Conservation (phyloP, 176 grass and related monocot genomes). For the Aegilops longissima region DNA sequence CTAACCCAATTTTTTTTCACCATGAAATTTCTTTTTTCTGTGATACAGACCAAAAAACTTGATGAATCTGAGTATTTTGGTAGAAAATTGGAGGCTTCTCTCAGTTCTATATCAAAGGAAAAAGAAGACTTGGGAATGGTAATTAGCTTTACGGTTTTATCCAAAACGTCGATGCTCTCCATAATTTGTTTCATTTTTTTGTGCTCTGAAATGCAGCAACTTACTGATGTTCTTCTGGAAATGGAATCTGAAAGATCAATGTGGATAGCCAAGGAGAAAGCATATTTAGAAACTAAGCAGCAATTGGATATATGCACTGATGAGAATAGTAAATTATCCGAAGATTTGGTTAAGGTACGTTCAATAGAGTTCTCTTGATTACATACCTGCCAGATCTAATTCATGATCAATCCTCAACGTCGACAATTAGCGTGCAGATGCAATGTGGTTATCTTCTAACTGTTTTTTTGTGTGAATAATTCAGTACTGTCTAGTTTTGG, state of each 20-base stretch:
- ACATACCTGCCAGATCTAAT: background rate
- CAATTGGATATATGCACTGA: constrained; percentile 47
- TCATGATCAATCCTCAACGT: background rate
- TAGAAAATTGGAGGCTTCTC: constrained; percentile 53
- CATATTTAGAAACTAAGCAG: constrained; percentile 49
- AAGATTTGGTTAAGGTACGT: constrained; percentile 72
- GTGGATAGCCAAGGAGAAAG: constrained; percentile 62
- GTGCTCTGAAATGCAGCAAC: constrained; percentile 65
- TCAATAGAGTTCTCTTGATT: constrained; percentile 2
- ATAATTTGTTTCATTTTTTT: constrained; percentile 28
- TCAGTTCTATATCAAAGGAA: constrained; percentile 58
- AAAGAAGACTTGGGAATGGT: constrained; percentile 92
- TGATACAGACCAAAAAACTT: constrained; percentile 54
- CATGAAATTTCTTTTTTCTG: constrained; percentile 1
- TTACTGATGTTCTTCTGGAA: constrained; percentile 83
- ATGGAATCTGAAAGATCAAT: constrained; percentile 78
- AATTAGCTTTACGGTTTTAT: constrained; percentile 43
- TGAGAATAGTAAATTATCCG: constrained; percentile 63
- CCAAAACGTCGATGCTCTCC: background rate
- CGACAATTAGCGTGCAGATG: background rate
- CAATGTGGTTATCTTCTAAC: background rate
- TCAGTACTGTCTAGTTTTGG: background rate
- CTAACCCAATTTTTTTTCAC: background rate
- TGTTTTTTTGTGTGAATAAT: background rate
- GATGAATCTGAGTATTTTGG: constrained; percentile 50